phyloP scores from a whole-genome alignment of 192 early-diverging fungal species.

The Mycoemilia scoparia region DNA sequence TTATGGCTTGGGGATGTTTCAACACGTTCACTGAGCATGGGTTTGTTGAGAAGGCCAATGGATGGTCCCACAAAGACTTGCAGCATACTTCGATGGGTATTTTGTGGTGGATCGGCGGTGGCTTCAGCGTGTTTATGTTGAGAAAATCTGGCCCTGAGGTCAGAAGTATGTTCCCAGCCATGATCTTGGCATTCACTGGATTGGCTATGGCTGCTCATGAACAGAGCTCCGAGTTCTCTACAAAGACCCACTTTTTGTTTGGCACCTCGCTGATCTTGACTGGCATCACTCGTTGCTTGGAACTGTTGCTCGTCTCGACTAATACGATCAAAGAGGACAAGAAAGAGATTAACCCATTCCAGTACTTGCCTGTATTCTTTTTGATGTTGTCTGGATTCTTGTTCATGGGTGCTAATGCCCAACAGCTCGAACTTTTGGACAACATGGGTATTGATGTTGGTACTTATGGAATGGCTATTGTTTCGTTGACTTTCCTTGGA shows the following conservation, averaged over 20 bases:
- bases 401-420: constrained; percentile 45
- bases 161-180: constrained; percentile 38
- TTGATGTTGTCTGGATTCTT: constrained; percentile 38
- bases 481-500: constrained; percentile 38
- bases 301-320: constrained; percentile 29
- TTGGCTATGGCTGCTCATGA: constrained; percentile 39
- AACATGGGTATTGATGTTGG: constrained; percentile 32
- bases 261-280: constrained; percentile 38
- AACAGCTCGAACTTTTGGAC: constrained; percentile 28
- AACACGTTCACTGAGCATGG: constrained; percentile 57
- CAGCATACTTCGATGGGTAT: constrained; percentile 52
- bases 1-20: constrained; percentile 44
- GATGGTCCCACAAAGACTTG: constrained; percentile 46
- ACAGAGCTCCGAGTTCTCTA: constrained; percentile 39
- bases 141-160: constrained; percentile 14
- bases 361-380: constrained; percentile 27
- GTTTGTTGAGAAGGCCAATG: constrained; percentile 23
- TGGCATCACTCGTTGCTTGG: constrained; percentile 35
- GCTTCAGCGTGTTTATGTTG: constrained; percentile 33
- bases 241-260: constrained; percentile 41
- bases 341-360: constrained; percentile 24
- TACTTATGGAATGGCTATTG: constrained; percentile 34
- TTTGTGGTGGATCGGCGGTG: constrained; percentile 46
- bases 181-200: constrained; percentile 43
- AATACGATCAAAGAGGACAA: constrained; percentile 7